A percentile compares a stretch with the other conserved stretches of the same genome.
phyloP scores from a whole-genome alignment of 164 flowering plant genomes.

The Buxus sempervirens region DNA sequence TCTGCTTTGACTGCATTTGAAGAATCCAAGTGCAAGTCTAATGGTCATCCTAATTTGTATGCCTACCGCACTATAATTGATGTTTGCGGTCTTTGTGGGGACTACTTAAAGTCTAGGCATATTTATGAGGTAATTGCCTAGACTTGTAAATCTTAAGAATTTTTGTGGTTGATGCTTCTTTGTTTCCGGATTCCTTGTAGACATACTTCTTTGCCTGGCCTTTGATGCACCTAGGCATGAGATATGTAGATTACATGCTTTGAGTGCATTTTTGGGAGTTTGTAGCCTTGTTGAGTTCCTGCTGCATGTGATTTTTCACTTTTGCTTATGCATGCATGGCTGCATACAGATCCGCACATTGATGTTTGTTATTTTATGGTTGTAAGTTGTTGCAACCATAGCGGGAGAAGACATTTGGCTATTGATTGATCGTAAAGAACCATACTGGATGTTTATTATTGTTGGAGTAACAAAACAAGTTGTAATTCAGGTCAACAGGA shows the following conservation, averaged over 20 bases:
- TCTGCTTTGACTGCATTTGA: constrained; percentile 74
- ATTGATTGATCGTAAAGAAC: background rate
- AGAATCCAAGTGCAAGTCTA: constrained; percentile 44
- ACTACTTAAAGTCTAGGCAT: constrained; percentile 58
- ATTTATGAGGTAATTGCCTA: constrained; percentile 68
- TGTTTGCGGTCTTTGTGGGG: constrained; percentile 78
- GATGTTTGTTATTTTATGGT: background rate
- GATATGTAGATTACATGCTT: background rate
- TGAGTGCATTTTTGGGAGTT: background rate
- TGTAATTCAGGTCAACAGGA: background rate
- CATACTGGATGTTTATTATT: too few species aligned
- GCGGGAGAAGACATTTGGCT: too few species aligned
- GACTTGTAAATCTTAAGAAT: background rate
- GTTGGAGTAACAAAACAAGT: background rate
- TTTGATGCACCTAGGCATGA: background rate
- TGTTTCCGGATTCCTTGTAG: background rate
- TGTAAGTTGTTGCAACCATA: background rate
- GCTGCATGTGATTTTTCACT: background rate
- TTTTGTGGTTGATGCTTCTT: background rate
- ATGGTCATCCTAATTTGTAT: constrained; percentile 66
- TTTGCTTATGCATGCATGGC: background rate
- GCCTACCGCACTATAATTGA: constrained; percentile 74
- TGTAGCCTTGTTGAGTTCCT: background rate
- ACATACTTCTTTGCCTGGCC: background rate
- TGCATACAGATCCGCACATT: background rate